These are phyloP conservation scores for Dryas drummondii DNA, from an alignment of 306 rosid species.

Conservation along the genomic window DNA sequence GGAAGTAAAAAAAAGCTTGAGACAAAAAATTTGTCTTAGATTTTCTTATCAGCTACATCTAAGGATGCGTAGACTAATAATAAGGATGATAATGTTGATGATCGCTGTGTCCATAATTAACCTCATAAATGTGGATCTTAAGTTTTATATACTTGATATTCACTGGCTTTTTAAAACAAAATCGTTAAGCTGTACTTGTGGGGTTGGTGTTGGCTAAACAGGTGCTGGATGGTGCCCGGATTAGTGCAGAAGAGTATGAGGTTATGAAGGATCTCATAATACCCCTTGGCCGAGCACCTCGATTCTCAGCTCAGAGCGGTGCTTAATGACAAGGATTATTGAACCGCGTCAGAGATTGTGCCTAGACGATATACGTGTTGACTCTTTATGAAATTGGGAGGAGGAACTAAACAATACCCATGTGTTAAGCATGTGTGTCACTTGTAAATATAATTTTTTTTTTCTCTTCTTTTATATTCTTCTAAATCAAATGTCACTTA, in stretches of 20 bases:
- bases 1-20: background rate
- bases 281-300: constrained; percentile 83
- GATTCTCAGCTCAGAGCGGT: constrained; percentile 69
- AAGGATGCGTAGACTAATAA: background rate
- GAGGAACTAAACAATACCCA: too few relatives aligned
- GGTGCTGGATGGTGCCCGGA: constrained; percentile 69
- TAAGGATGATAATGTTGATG: background rate
- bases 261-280: constrained; percentile 68
- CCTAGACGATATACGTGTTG: background rate
- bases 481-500: too few relatives aligned
- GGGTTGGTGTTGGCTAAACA: constrained; percentile 38
- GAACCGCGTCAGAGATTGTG: background rate
- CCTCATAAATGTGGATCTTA: background rate
- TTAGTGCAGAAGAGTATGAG: constrained; percentile 68
- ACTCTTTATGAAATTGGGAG: background rate
- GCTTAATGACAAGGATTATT: constrained; percentile 38
- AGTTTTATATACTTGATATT: background rate
- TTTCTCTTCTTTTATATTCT: too few relatives aligned
- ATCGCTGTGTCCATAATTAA: background rate
- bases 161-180: background rate
- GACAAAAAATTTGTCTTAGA: background rate
- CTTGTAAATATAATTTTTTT: too few relatives aligned
- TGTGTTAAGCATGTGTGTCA: too few relatives aligned
- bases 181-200: constrained; percentile 17
- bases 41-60: background rate